A percentile compares a stretch with the other conserved stretches of the same genome.
Conservation (phyloP, 164 flowering plant genomes). For the Dillenia suffruticosa region DNA sequence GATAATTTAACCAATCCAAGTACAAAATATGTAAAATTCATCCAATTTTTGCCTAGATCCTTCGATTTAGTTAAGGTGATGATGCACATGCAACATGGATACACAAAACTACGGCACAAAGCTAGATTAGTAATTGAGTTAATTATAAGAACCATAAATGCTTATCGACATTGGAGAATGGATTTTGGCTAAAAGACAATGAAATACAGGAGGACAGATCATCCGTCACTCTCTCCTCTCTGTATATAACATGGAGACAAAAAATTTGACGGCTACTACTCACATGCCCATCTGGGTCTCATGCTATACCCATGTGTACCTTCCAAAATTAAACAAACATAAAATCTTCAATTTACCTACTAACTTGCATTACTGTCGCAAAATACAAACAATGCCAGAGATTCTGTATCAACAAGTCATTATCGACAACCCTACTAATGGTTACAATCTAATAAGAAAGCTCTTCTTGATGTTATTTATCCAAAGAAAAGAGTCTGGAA, state of each 20-base stretch:
- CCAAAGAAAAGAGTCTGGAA: background rate
- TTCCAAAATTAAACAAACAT: constrained; percentile 4
- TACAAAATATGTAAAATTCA: background rate
- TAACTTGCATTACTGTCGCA: background rate
- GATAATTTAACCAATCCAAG: too few relatives aligned
- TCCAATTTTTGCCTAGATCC: background rate
- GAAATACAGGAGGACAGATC: background rate
- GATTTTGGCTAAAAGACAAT: background rate
- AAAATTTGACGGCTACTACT: constrained; percentile 13
- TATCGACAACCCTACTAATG: background rate
- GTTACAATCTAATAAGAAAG: background rate
- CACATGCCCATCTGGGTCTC: constrained; percentile 9
- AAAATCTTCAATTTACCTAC: background rate
- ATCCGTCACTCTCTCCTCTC: constrained; percentile 11
- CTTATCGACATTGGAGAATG: too few relatives aligned
- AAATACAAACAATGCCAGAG: background rate
- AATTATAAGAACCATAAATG: too few relatives aligned
- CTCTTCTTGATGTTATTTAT: background rate
- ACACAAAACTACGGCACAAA: background rate
- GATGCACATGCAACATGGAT: background rate
- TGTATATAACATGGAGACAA: constrained; percentile 7
- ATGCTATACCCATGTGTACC: constrained; percentile 20
- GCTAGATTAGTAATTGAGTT: too few relatives aligned
- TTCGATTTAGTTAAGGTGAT: background rate
- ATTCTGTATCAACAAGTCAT: background rate